A percentile compares a stretch with the other conserved stretches of the same genome.
Evolutionary conservation across 768 basidiomycete genomes (phyloP).

Genomic region (Lenzites betulinus): DNA sequence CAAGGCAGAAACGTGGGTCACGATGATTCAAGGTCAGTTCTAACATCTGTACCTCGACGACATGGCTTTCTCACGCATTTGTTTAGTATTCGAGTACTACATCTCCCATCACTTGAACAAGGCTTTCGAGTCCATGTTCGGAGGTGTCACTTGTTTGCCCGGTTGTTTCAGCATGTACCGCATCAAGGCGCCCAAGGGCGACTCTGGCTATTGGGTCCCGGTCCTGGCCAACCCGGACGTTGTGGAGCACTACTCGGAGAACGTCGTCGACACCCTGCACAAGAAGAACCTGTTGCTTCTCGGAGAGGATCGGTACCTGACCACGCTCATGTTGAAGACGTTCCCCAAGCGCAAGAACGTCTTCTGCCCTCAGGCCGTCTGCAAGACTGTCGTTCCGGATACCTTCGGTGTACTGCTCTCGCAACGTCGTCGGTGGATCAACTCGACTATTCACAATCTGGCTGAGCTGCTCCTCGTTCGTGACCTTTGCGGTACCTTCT

Average conservation of each 20-base stretch:
- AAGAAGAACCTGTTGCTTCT: conserved; percentile 98
- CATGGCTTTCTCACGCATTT: not conserved
- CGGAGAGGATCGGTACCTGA: conserved; percentile 98
- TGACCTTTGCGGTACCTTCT: conserved; percentile 99
- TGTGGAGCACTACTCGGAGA: conserved; percentile 98
- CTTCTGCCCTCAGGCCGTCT: conserved; percentile 98
- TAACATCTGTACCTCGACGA: not conserved
- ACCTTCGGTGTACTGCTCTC: conserved; percentile 92
- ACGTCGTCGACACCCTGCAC: conserved; percentile 98
- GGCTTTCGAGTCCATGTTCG: conserved; percentile 99
- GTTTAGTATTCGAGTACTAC: conserved; percentile 96
- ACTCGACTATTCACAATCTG: conserved; percentile 97
- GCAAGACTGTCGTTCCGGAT: conserved; percentile 98
- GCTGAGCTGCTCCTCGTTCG: conserved; percentile 93
- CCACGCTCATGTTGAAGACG: conserved; percentile 96
- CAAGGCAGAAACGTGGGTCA: conserved; percentile 97
- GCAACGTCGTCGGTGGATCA: conserved; percentile 99
- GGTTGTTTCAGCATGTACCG: conserved; percentile 99
- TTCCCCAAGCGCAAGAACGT: conserved; percentile 99
- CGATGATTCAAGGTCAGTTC: conserved; percentile 96
- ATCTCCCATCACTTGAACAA: conserved; percentile 99
- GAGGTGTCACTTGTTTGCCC: conserved; percentile 98
- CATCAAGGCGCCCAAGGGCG: conserved; percentile 98
- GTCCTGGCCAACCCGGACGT: conserved; percentile 98
- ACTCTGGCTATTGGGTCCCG: conserved; percentile 96